Evolutionary conservation across 352 stramenopile species (phyloP).

Genomic region (Globisporangium spiculum): DNA sequence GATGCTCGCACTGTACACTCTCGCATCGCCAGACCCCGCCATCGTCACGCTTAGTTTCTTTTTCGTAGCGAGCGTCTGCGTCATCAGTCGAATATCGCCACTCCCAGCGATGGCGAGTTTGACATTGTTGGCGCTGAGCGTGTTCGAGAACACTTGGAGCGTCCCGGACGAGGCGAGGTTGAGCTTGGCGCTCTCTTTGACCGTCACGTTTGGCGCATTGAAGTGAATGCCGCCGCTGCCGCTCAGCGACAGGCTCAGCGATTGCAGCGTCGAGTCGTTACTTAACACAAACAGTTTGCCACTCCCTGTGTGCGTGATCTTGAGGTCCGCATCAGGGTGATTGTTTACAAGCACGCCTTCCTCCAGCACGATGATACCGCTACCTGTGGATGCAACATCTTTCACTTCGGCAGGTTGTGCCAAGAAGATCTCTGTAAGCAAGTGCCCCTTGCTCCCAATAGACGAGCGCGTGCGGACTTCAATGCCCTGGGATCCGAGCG

Average conservation of each 20-base stretch:
- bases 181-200: slow-evolving; percentile 8
- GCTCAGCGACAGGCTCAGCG: slow-evolving; percentile 22
- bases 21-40: slow-evolving; percentile 18
- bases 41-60: slow-evolving; percentile 8
- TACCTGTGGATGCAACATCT: slow-evolving; percentile 8
- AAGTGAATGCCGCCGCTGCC: slow-evolving; percentile 32
- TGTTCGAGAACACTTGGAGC: slow-evolving; percentile 17
- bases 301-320: slow-evolving; percentile 19
- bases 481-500: slow-evolving; percentile 11
- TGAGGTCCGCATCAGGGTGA: slow-evolving; percentile 9
- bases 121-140: slow-evolving; percentile 10
- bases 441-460: slow-evolving; percentile 13
- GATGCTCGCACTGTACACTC: slow-evolving; percentile 7
- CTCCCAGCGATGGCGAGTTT: slow-evolving; percentile 19
- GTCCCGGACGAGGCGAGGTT: slow-evolving; percentile 18
- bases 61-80: slow-evolving; percentile 5
- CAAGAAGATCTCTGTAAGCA: slow-evolving; percentile 32
- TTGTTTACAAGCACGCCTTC: slow-evolving; percentile 27
- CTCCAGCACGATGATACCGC: slow-evolving; percentile 23
- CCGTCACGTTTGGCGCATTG: slow-evolving; percentile 15
- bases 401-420: slow-evolving; percentile 16
- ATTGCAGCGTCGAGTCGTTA: slow-evolving; percentile 19
- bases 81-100: slow-evolving; percentile 22
- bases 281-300: slow-evolving; percentile 23
- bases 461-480: slow-evolving; percentile 14